Conservation (phyloP, 768 basidiomycete species). For the Gymnopilus dilepis region DNA sequence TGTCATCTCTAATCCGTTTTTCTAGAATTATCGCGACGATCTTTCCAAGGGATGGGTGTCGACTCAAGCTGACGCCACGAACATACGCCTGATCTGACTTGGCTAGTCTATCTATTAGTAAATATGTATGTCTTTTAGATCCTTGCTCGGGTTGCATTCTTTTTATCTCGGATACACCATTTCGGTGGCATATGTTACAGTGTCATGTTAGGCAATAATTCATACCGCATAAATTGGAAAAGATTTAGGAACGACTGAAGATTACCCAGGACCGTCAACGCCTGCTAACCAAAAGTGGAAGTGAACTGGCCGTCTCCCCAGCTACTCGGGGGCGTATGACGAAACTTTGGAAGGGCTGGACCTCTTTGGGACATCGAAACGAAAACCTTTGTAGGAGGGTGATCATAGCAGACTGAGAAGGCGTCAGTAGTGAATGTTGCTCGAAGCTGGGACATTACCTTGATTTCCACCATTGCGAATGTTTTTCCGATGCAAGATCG, state of each 20-base stretch:
- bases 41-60: constrained; percentile 94
- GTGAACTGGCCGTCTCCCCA: constrained; percentile 57
- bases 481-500: constrained; percentile 64
- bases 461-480: constrained; percentile 65
- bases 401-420: constrained; percentile 44
- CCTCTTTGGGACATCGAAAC: constrained; percentile 54
- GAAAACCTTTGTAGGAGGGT: constrained; percentile 60
- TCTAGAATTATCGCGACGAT: constrained; percentile 91
- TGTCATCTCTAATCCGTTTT: constrained; percentile 2
- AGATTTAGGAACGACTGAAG: background rate
- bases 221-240: background rate
- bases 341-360: constrained; percentile 70
- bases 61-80: constrained; percentile 77
- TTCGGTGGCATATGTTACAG: background rate
- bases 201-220: background rate
- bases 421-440: background rate
- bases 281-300: constrained; percentile 56
- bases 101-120: background rate
- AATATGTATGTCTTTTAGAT: constrained; percentile 12
- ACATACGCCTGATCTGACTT: constrained; percentile 22
- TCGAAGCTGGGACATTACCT: constrained; percentile 39
- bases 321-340: constrained; percentile 64
- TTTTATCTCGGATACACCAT: background rate
- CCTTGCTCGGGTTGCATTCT: background rate
- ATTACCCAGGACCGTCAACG: background rate